Conservation (phyloP, 768 basidiomycete genomes). For the Kwoniella dejecticola region DNA sequence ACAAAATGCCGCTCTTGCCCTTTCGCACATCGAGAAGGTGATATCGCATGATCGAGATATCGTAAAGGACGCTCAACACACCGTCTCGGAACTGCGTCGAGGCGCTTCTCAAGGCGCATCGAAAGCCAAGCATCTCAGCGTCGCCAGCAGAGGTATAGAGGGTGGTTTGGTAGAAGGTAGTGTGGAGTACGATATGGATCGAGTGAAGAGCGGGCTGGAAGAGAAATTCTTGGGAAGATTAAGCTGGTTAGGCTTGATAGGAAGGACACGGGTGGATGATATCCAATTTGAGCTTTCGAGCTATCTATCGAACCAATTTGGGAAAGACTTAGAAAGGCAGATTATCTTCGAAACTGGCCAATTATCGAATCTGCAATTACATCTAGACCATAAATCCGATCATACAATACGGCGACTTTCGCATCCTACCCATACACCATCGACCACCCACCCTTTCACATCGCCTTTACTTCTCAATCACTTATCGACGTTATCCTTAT, state of each 20-base stretch:
- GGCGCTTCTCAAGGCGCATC: constrained; percentile 15
- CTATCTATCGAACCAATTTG: constrained; percentile 33
- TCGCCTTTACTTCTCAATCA: constrained; percentile 52
- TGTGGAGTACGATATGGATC: constrained; percentile 30
- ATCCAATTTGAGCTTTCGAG: constrained; percentile 37
- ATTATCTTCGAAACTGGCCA: constrained; percentile 49
- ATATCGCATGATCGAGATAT: constrained; percentile 18
- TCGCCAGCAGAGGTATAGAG: constrained; percentile 29
- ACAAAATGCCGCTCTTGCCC: constrained; percentile 6
- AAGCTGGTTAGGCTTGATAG: constrained; percentile 38
- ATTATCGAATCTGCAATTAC: constrained; percentile 40
- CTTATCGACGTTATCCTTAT: constrained; percentile 40
- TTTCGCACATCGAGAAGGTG: constrained; percentile 18
- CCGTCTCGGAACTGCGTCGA: constrained; percentile 22
- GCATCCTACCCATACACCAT: constrained; percentile 3
- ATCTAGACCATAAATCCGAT: constrained; percentile 28
- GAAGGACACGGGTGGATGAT: constrained; percentile 39
- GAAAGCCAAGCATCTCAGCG: constrained; percentile 33
- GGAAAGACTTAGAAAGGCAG: constrained; percentile 37
- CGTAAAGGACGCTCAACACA: constrained; percentile 15
- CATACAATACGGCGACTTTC: constrained; percentile 32
- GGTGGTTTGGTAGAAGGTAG: constrained; percentile 32
- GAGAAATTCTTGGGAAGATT: constrained; percentile 24
- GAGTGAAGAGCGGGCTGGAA: constrained; percentile 13
- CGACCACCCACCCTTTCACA: constrained; percentile 36